Percentiles rank a stretch among this genome's conserved stretches.
These are phyloP conservation scores for Diplotaxis tenuifolia DNA, from an alignment of 345 rosid species.

Conservation along the genomic window DNA sequence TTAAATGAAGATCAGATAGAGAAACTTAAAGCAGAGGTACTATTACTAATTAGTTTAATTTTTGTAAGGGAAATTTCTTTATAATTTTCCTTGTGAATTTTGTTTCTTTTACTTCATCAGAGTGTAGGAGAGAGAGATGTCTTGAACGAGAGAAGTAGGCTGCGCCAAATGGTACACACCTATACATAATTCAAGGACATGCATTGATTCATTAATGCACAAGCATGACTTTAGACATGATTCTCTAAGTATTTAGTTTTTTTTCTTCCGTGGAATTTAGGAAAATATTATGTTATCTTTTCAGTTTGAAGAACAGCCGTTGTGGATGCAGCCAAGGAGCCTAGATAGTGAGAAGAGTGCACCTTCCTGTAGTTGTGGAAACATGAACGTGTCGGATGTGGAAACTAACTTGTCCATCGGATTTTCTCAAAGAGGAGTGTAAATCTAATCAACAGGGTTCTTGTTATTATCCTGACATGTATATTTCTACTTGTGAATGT, in stretches of 20 bases:
- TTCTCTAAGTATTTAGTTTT: background rate
- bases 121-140: background rate
- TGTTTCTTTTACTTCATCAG: conserved; percentile 2
- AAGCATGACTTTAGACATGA: background rate
- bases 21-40: conserved; percentile 50
- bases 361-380: background rate
- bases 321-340: conserved; percentile 17
- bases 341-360: conserved; percentile 9
- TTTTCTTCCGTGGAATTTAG: background rate
- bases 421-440: background rate
- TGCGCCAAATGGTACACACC: conserved; percentile 13
- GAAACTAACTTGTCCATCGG: conserved; percentile 23
- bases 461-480: background rate
- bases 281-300: background rate
- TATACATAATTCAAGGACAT: background rate
- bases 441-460: background rate
- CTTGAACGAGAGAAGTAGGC: conserved; percentile 24
- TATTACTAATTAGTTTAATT: background rate
- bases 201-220: background rate
- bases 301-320: conserved; percentile 17
- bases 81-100: background rate
- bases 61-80: background rate
- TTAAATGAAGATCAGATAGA: conserved; percentile 42
- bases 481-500: background rate
- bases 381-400: background rate